Evolutionary conservation across 495 filamentous ascomycete species (phyloP).

Genomic region (Penicillium paradoxum): DNA sequence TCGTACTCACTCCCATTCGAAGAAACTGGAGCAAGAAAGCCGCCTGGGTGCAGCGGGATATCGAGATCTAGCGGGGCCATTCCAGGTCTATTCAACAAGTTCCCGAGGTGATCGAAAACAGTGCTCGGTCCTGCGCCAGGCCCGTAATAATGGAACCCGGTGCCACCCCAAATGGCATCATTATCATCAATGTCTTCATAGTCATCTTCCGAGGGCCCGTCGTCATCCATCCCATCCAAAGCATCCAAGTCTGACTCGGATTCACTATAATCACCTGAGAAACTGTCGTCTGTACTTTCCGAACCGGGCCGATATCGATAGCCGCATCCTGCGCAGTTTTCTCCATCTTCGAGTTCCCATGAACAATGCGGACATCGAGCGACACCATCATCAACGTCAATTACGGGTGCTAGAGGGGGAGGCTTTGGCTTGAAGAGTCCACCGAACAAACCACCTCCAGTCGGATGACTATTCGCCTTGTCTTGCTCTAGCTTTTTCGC

Average conservation of each 20-base stretch:
- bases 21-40: background rate
- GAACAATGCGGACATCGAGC: slow-evolving; percentile 58
- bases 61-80: background rate
- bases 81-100: background rate
- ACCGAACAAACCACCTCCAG: slow-evolving; percentile 57
- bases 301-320: slow-evolving; percentile 37
- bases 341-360: slow-evolving; percentile 60
- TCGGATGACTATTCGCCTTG: slow-evolving; percentile 44
- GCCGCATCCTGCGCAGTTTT: slow-evolving; percentile 52
- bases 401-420: slow-evolving; percentile 32
- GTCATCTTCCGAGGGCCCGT: slow-evolving; percentile 34
- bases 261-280: slow-evolving; percentile 28
- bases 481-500: slow-evolving; percentile 55
- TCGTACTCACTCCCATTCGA: slow-evolving; percentile 3
- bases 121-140: background rate
- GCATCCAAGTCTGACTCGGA: slow-evolving; percentile 26
- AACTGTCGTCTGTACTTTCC: slow-evolving; percentile 30
- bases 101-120: background rate
- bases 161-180: slow-evolving; percentile 17
- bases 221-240: slow-evolving; percentile 30
- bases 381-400: slow-evolving; percentile 58
- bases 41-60: background rate
- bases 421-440: slow-evolving; percentile 51
- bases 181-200: slow-evolving; percentile 28
- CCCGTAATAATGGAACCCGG: slow-evolving; percentile 9